These are phyloP conservation scores for Salvia splendens DNA, from an alignment of 257 asterid genomes.

Conservation along the genomic window DNA sequence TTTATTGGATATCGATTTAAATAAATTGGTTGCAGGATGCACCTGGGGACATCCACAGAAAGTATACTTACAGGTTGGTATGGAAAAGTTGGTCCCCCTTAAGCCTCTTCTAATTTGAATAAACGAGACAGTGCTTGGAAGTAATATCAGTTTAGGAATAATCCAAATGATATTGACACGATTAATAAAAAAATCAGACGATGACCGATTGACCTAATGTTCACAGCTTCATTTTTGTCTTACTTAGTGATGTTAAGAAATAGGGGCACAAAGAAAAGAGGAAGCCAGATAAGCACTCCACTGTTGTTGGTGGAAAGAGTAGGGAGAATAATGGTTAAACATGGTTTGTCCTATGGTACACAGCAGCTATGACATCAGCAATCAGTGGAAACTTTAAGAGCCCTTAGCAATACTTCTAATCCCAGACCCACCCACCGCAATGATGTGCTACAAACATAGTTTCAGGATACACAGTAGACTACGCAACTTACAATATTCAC, in stretches of 20 bases:
- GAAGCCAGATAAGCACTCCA: no score
- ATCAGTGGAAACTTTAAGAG: constrained; percentile 8
- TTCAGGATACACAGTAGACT: constrained; percentile 5
- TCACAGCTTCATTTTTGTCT: background rate
- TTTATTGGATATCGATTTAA: constrained; percentile 75
- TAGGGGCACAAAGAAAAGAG: no score
- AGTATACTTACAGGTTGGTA: constrained; percentile 81
- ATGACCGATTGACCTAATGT: background rate
- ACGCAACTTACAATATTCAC: background rate
- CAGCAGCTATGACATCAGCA: constrained; percentile 11
- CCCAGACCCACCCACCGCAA: background rate
- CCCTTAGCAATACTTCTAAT: background rate
- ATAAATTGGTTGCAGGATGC: constrained; percentile 74
- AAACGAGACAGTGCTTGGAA: background rate
- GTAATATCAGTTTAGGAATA: constrained; percentile 7
- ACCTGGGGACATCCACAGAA: constrained; percentile 83
- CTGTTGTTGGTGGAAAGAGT: background rate
- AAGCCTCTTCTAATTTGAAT: constrained; percentile 10
- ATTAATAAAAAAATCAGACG: background rate
- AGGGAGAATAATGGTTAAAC: background rate
- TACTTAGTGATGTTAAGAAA: background rate
- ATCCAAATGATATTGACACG: background rate
- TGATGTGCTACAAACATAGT: background rate
- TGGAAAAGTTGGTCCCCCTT: constrained; percentile 20
- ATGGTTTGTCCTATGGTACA: constrained; percentile 14